Evolutionary conservation across 495 filamentous ascomycete genomes (phyloP).

Genomic region (Copromyces sp.): DNA sequence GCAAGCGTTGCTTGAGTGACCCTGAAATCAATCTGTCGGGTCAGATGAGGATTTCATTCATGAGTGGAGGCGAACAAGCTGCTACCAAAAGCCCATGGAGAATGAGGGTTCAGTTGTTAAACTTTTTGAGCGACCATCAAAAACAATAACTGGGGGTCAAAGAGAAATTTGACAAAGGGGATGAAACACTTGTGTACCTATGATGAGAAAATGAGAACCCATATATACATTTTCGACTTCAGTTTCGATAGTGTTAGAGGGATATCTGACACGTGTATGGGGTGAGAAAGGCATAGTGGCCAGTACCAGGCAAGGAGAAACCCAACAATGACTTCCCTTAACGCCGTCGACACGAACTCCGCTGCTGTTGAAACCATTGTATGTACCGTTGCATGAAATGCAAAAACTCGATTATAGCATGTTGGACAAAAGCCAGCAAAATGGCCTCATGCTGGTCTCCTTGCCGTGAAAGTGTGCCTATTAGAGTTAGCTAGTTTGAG

Average conservation of each 20-base stretch:
- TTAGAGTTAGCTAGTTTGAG: constrained; percentile 4
- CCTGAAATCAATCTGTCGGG: background rate
- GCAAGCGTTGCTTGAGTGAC: background rate
- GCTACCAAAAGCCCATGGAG: background rate
- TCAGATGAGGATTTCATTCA: background rate
- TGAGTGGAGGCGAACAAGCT: background rate
- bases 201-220: background rate
- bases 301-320: background rate
- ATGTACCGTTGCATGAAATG: background rate
- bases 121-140: background rate
- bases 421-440: background rate
- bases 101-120: background rate
- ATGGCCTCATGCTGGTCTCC: constrained; percentile 12
- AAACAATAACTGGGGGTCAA: background rate
- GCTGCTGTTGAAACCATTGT: background rate
- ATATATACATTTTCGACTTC: background rate
- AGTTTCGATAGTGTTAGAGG: background rate
- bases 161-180: background rate
- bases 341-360: background rate
- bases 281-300: background rate
- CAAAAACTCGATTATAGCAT: background rate
- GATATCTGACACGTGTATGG: background rate
- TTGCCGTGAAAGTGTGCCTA: constrained; percentile 23
- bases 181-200: background rate
- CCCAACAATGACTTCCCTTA: background rate